A percentile compares a stretch with the other conserved stretches of the same genome.
phyloP scores from a whole-genome alignment of 345 rosid species.

The Bretschneidera sinensis region DNA sequence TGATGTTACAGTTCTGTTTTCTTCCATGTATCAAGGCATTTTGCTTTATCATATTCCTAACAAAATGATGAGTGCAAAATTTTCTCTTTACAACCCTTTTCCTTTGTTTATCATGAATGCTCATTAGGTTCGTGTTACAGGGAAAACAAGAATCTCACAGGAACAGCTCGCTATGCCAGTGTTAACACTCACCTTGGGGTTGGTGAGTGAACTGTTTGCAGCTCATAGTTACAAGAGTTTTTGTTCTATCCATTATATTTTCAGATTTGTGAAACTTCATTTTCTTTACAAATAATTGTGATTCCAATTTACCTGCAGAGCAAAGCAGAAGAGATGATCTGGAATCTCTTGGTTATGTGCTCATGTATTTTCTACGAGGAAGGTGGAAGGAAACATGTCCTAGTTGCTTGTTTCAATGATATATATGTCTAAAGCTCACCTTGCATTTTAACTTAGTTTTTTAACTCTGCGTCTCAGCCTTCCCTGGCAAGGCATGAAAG shows the following conservation, averaged over 20 bases:
- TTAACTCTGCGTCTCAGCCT: constrained; percentile 55
- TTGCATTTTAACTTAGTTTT: constrained; percentile 10
- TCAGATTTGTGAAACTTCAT: neutral
- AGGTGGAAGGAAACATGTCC: constrained; percentile 43
- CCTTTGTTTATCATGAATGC: neutral
- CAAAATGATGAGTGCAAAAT: neutral
- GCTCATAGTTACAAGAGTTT: neutral
- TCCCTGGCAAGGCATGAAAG: constrained; percentile 97
- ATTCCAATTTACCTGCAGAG: constrained; percentile 42
- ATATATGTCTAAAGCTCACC: neutral
- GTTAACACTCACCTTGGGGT: constrained; percentile 96
- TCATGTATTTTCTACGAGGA: constrained; percentile 96
- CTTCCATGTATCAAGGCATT: too few species aligned
- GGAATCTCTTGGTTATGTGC: constrained; percentile 97
- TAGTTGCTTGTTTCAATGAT: constrained; percentile 1
- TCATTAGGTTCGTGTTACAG: constrained; percentile 32
- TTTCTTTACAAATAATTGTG: constrained; percentile 4
- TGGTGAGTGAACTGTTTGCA: constrained; percentile 50
- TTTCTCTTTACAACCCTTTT: constrained; percentile 1
- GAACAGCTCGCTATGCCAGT: constrained; percentile 97
- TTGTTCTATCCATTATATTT: neutral
- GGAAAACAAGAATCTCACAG: constrained; percentile 97
- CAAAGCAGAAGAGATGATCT: constrained; percentile 99
- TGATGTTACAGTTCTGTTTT: neutral
- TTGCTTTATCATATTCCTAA: neutral